A percentile compares a stretch with the other conserved stretches of the same genome.
These are phyloP conservation scores for Excoecaria agallocha DNA, from an alignment of 345 rosid genomes.

Conservation along the genomic window DNA sequence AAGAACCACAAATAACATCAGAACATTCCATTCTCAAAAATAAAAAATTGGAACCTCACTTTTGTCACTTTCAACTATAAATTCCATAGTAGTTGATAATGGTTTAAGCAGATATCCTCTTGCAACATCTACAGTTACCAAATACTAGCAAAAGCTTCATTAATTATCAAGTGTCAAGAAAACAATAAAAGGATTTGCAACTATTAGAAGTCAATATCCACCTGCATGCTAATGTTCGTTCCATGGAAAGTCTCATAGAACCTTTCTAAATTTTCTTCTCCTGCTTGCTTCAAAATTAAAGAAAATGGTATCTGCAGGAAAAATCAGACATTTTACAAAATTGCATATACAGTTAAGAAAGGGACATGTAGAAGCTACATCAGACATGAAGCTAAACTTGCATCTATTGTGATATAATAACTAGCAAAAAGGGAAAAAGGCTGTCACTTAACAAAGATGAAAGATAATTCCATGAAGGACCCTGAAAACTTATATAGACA, in stretches of 20 bases:
- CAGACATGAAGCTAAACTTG: neutral
- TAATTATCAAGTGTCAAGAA: constrained; percentile 19
- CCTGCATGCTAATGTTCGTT: constrained; percentile 78
- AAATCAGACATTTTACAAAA: constrained; percentile 6
- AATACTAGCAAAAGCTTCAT: constrained; percentile 61
- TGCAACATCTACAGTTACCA: constrained; percentile 66
- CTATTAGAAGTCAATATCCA: constrained; percentile 26
- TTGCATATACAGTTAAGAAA: neutral
- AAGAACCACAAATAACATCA: neutral
- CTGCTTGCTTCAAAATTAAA: constrained; percentile 41
- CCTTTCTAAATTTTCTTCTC: constrained; percentile 52
- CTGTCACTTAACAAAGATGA: neutral
- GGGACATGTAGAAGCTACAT: neutral
- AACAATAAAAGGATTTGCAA: neutral
- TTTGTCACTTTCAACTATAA: constrained; percentile 70
- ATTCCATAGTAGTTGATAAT: constrained; percentile 61
- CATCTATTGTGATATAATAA: neutral
- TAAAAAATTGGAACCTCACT: constrained; percentile 30
- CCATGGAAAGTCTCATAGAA: constrained; percentile 93
- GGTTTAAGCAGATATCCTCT: constrained; percentile 83
- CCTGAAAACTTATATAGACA: neutral
- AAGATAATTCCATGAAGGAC: neutral
- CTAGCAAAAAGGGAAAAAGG: neutral
- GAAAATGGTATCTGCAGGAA: constrained; percentile 71
- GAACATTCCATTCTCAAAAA: neutral